These are phyloP conservation scores for Cercospora zeina DNA, from an alignment of 2,329 filamentous ascomycete genomes.

Conservation along the genomic window DNA sequence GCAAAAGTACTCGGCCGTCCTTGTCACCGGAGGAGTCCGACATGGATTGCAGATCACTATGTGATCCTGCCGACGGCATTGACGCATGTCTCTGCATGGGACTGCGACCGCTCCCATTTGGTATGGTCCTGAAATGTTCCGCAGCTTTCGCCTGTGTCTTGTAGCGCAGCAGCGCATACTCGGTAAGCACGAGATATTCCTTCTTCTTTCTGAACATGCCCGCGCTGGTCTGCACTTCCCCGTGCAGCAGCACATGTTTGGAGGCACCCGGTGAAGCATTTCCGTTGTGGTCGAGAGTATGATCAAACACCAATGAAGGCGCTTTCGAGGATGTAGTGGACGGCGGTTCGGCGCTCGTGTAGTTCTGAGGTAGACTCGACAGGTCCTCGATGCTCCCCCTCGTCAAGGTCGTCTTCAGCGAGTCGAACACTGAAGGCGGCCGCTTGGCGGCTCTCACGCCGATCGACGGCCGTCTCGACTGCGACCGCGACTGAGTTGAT, in stretches of 20 bases:
- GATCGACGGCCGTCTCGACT: conserved; percentile 47
- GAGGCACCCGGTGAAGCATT: conserved; percentile 24
- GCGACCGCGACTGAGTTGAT: conserved; percentile 29
- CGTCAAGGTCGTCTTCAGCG: conserved; percentile 51
- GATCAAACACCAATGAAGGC: conserved; percentile 49
- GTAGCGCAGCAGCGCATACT: conserved; percentile 67
- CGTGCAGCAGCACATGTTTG: conserved; percentile 61
- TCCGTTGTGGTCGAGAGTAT: conserved; percentile 34
- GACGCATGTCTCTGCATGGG: conserved; percentile 57
- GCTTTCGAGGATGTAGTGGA: conserved; percentile 53
- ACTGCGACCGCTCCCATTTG: conserved; percentile 43
- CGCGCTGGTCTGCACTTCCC: conserved; percentile 68
- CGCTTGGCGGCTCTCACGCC: conserved; percentile 35
- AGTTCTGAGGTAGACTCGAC: conserved; percentile 16
- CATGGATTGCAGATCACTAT: conserved; percentile 61
- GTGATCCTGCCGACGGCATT: conserved; percentile 59
- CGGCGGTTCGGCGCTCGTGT: conserved; percentile 46
- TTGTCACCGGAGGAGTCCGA: conserved; percentile 55
- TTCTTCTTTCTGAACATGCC: conserved; percentile 71
- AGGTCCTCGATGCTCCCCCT: conserved; percentile 54
- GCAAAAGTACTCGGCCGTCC: conserved; percentile 60
- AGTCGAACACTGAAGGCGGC: conserved; percentile 48
- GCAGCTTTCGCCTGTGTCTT: conserved; percentile 66
- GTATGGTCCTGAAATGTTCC: conserved; percentile 58
- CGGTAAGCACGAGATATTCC: conserved; percentile 70